phyloP scores from a whole-genome alignment of 345 rosid genomes.

The Gossypium turneri region DNA sequence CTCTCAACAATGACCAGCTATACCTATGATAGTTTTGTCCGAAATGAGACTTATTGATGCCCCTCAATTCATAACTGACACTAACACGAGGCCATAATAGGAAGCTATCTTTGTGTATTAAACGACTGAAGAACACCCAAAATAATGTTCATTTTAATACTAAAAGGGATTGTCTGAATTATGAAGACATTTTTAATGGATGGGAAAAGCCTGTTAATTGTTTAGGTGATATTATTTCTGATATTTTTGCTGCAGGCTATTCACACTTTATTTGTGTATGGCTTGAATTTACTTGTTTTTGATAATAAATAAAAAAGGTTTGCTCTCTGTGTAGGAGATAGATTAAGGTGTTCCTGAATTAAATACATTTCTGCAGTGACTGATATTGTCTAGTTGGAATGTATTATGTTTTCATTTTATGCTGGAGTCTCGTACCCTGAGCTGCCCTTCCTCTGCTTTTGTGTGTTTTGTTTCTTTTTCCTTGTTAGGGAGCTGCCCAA shows the following conservation, averaged over 20 bases:
- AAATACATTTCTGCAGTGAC: background rate
- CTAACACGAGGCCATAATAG: background rate
- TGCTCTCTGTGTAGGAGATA: background rate
- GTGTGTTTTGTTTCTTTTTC: background rate
- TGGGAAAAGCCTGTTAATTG: background rate
- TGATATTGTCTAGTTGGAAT: background rate
- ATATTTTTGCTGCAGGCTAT: background rate
- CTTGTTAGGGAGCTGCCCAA: background rate
- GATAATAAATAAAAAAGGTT: background rate
- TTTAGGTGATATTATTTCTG: background rate
- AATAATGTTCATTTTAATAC: background rate
- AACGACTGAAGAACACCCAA: background rate
- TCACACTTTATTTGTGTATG: background rate
- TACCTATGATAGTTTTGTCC: background rate
- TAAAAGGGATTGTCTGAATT: background rate
- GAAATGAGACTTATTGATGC: background rate
- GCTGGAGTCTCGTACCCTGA: background rate
- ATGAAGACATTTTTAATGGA: background rate
- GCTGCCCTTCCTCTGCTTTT: background rate
- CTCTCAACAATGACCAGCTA: background rate
- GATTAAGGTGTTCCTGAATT: background rate
- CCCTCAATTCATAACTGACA: background rate
- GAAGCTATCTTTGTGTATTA: background rate
- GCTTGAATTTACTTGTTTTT: background rate
- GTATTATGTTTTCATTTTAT: background rate